Percentiles rank a stretch among this genome's conserved stretches.
These are phyloP conservation scores for Polyporus tsugae DNA, from an alignment of 1,284 basidiomycete genomes.

Conservation along the genomic window DNA sequence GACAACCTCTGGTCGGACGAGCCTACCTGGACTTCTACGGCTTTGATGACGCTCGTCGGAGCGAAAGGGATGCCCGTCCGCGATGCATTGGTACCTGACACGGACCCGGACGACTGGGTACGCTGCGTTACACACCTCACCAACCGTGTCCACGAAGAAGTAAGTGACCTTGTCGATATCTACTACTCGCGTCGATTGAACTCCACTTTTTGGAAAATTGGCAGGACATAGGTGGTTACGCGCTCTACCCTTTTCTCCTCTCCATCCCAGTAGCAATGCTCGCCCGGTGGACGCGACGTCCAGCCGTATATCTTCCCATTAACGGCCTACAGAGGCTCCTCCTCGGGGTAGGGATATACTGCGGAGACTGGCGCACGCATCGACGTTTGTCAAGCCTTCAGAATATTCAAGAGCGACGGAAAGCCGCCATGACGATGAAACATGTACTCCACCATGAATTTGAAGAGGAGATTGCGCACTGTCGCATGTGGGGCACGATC, in stretches of 20 bases:
- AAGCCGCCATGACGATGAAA: conserved; percentile 4
- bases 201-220: background rate
- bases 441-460: conserved; percentile 11
- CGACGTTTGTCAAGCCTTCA: conserved; percentile 4
- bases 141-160: conserved; percentile 11
- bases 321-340: conserved; percentile 17
- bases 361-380: background rate
- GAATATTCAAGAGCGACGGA: background rate
- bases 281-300: conserved; percentile 14
- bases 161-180: background rate
- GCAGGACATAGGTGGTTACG: background rate
- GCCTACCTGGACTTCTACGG: background rate
- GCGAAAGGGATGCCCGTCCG: background rate
- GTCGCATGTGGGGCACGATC: background rate
- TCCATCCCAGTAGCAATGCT: conserved; percentile 15
- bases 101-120: conserved; percentile 11
- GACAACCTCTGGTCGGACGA: conserved; percentile 19
- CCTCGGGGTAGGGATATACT: conserved; percentile 8
- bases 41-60: background rate
- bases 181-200: background rate
- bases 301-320: conserved; percentile 6
- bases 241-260: background rate
- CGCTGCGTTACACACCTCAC: conserved; percentile 14
- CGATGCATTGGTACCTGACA: background rate
- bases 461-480: conserved; percentile 5